Evolutionary conservation across 768 basidiomycete species (phyloP).

Genomic region (Amanita inopinata): DNA sequence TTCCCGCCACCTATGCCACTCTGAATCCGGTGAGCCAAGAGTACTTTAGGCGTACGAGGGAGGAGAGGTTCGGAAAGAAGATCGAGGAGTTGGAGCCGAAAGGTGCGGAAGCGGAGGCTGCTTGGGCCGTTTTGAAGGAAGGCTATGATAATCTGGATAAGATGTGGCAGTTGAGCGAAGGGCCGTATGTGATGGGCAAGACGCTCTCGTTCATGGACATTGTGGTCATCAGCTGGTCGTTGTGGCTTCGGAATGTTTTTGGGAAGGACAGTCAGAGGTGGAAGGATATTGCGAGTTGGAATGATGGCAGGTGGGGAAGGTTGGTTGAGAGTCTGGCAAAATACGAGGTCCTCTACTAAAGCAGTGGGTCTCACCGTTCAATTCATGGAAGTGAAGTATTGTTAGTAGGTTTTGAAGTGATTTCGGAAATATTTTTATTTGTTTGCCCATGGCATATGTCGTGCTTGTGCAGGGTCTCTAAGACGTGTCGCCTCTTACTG

Average conservation of each 20-base stretch:
- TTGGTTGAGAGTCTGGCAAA: slow-evolving; percentile 10
- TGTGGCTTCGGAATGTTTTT: slow-evolving; percentile 4
- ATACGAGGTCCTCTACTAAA: no score
- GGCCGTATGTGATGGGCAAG: slow-evolving; percentile 8
- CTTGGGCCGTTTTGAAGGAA: slow-evolving; percentile 9
- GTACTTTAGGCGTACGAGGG: slow-evolving; percentile 10
- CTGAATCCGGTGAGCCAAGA: slow-evolving; percentile 9
- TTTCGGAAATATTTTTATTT: no score
- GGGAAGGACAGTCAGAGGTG: slow-evolving; percentile 12
- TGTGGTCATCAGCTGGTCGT: slow-evolving; percentile 4
- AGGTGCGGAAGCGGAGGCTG: neutral
- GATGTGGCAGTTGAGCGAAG: slow-evolving; percentile 7
- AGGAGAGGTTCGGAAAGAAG: slow-evolving; percentile 5
- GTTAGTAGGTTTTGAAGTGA: no score
- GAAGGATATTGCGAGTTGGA: slow-evolving; percentile 11
- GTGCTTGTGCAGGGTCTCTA: no score
- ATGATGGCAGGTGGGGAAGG: slow-evolving; percentile 10
- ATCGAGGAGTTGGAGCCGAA: slow-evolving; percentile 4
- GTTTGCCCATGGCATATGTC: no score
- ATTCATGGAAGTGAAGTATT: no score
- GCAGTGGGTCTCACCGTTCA: no score
- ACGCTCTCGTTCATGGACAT: slow-evolving; percentile 10
- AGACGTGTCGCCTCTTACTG: no score
- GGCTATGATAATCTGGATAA: slow-evolving; percentile 7
- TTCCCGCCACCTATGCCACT: slow-evolving; percentile 5